Percentiles rank a stretch among this genome's conserved stretches.
Evolutionary conservation across 768 basidiomycete species (phyloP).

Genomic region (Lactifluus rugatus): DNA sequence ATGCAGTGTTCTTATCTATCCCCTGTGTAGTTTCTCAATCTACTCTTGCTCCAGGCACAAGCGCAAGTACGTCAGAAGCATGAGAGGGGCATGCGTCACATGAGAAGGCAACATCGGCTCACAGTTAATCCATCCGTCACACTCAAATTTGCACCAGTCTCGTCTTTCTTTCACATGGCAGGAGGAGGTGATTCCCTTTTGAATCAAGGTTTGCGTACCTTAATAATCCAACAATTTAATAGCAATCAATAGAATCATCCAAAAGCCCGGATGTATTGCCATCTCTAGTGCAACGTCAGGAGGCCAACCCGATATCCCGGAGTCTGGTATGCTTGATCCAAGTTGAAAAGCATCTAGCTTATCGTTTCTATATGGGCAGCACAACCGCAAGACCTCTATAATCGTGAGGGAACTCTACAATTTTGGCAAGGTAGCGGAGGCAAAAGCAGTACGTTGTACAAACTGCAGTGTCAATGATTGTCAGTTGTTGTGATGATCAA

Average conservation of each 20-base stretch:
- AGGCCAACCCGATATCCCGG: conserved; percentile 1
- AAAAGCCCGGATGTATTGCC: conserved; percentile 7
- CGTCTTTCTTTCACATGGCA: conserved; percentile 1
- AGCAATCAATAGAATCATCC: conserved; percentile 13
- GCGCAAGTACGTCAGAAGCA: neutral
- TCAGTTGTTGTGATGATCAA: neutral
- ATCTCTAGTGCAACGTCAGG: conserved; percentile 14
- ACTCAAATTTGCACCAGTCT: neutral
- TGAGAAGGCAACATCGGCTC: neutral
- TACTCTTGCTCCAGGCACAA: neutral
- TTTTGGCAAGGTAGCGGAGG: conserved; percentile 4
- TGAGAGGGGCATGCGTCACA: neutral
- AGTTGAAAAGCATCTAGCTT: neutral
- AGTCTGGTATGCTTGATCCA: neutral
- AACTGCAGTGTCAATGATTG: too few species aligned
- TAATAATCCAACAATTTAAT: neutral
- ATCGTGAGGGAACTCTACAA: conserved; percentile 15
- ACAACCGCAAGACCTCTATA: conserved; percentile 1
- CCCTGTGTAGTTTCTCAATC: neutral
- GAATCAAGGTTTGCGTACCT: neutral
- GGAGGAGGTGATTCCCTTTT: conserved; percentile 3
- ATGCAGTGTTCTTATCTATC: neutral
- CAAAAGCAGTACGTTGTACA: neutral
- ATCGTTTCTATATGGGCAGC: neutral
- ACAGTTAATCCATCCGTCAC: neutral